A percentile compares a stretch with the other conserved stretches of the same genome.
These are phyloP conservation scores for Solanum neorickii DNA, from an alignment of 257 asterid genomes.

Conservation along the genomic window DNA sequence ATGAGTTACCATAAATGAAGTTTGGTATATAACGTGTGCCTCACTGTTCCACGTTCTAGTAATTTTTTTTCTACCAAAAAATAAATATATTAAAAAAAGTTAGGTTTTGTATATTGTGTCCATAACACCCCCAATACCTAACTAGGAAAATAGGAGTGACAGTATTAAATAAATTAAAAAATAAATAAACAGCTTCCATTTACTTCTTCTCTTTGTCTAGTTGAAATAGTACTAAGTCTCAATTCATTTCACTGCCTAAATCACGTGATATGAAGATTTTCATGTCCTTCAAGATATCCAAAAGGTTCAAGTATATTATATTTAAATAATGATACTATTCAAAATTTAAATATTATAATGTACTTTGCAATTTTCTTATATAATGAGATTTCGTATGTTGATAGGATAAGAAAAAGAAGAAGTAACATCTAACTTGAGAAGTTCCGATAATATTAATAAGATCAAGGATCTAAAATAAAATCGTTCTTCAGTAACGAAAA, in stretches of 20 bases:
- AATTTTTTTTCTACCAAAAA: neutral
- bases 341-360: neutral
- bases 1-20: neutral
- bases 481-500: neutral
- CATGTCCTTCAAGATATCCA: neutral
- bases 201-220: neutral
- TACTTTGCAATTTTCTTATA: neutral
- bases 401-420: neutral
- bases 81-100: neutral
- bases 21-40: neutral
- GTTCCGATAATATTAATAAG: neutral
- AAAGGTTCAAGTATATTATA: neutral
- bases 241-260: slow-evolving; percentile 1
- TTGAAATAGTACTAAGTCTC: neutral
- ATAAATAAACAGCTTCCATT: neutral
- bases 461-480: neutral
- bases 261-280: neutral
- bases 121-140: neutral
- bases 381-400: neutral
- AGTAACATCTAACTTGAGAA: neutral
- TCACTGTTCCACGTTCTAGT: neutral
- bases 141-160: neutral
- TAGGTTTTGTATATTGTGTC: neutral
- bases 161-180: neutral
- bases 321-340: neutral